Evolutionary conservation across 305 asterid genomes (phyloP), one percentile per base, ranked within the genome.

Genomic region (Rubia peregrina): DNA sequence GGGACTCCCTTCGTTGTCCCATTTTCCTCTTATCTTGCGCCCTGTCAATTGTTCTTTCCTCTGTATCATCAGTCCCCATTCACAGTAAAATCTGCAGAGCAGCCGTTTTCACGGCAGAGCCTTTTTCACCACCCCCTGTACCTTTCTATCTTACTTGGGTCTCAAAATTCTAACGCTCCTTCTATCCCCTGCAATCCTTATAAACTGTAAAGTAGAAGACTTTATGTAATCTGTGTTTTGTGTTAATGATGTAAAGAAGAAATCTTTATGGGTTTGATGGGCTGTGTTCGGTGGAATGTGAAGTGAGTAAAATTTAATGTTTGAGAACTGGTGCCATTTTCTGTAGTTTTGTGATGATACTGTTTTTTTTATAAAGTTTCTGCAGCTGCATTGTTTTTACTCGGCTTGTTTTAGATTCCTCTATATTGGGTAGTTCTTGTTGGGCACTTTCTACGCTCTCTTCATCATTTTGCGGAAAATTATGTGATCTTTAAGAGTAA

Each of bases 91-190:
- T 26, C 19, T 26, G 80, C 82, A 80, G 90, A 82, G 74, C 79
- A 69, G 91, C 93, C 91, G 89, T 80, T 88, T 85, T 90, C 96
- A 85, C 78, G 67, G 61, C 74, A 63, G 85, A 79, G 77, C 83
- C 70, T 82, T 86, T 81, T 75, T 62, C 30, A 49, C 41, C 17
- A 85, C 4, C 10, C 10, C 26, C 61, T 64, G 62, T 70, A 74
- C 74, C 46, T 60, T 78, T 79, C 73, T 76, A 72, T 76, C 70
- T 65, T 73, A 68, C 70, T 73, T 36, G 73, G 70, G 70, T 68
- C 74, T 74, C 70, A 72, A 51, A 71, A 71, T 67, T 38, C 38
- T 61, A 5, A 4, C 42, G 8, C 19, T 12, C 4, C 9, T 19
- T 13, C 49, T 26, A 7, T n/a, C 22, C 21, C 7, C 72, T 61